Conservation (phyloP, 139 green algal species). For the Spirogloea muscicola region DNA sequence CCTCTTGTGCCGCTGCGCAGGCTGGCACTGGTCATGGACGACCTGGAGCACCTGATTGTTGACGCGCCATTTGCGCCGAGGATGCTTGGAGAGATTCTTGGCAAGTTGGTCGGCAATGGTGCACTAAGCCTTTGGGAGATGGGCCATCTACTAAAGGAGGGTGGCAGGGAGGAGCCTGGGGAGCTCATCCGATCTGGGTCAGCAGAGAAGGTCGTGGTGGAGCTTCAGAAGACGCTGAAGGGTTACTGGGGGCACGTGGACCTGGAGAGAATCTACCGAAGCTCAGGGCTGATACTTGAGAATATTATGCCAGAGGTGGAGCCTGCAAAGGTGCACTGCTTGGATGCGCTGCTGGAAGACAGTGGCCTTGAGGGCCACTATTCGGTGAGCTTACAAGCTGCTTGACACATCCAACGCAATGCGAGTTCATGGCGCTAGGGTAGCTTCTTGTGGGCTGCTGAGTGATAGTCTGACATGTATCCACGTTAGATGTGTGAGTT, state of each 20-base stretch:
- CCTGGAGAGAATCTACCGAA: too few species aligned
- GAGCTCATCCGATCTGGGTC: background rate
- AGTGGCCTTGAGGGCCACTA: too few species aligned
- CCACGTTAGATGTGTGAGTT: too few species aligned
- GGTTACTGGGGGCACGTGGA: too few species aligned
- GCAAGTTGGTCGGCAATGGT: conserved; percentile 9
- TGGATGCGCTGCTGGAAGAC: too few species aligned
- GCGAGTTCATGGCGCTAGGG: too few species aligned
- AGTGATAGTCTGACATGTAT: too few species aligned
- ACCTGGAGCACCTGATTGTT: conserved; percentile 16
- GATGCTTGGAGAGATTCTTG: conserved; percentile 9
- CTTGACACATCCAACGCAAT: too few species aligned
- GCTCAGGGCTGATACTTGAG: background rate
- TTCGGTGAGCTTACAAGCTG: too few species aligned
- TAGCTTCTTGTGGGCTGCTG: too few species aligned
- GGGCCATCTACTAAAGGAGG: conserved; percentile 1
- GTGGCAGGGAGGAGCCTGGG: background rate
- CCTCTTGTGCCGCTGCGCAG: background rate
- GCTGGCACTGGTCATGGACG: conserved; percentile 3
- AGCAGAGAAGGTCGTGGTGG: conserved; percentile 6
- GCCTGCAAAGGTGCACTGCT: background rate
- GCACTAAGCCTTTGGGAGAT: background rate
- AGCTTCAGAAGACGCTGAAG: conserved; percentile 6
- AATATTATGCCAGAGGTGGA: conserved; percentile 9
- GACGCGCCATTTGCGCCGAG: conserved; percentile 11